Conservation (phyloP, 441 rosid species). For the Arabidopsis lyrata region DNA sequence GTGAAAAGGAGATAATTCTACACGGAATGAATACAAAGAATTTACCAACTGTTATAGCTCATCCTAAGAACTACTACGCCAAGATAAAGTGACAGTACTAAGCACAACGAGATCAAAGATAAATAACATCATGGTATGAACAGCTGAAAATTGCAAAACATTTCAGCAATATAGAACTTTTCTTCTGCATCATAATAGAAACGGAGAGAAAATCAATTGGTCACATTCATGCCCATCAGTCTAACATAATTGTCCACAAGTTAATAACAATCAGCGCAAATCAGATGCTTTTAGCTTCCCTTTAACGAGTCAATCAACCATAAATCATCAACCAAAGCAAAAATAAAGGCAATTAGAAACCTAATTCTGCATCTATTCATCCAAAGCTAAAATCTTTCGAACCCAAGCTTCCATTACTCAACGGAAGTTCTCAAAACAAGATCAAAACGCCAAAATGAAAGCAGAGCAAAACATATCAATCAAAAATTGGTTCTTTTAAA, state of each 20-base stretch:
- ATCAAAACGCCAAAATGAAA: constrained; percentile 27
- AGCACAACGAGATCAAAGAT: not conserved
- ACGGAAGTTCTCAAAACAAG: not conserved
- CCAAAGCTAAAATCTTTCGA: constrained; percentile 12
- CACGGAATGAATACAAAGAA: not conserved
- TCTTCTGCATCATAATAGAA: not conserved
- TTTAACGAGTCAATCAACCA: not conserved
- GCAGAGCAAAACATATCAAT: not conserved
- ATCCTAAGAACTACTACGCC: not conserved
- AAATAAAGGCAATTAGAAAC: not conserved
- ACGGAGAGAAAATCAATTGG: not conserved
- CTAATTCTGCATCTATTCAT: not conserved
- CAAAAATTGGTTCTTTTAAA: not conserved
- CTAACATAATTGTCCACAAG: not conserved
- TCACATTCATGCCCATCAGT: constrained; percentile 4
- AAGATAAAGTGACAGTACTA: not conserved
- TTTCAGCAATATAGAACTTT: not conserved
- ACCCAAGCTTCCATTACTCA: constrained; percentile 4
- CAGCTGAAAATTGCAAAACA: constrained; percentile 13
- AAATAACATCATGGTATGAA: not conserved
- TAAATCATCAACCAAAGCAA: not conserved
- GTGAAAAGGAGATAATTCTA: not conserved
- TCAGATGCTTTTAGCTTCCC: constrained; percentile 25
- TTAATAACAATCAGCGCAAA: not conserved
- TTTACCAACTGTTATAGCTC: not conserved